Conservation (phyloP, 2,329 filamentous ascomycete genomes). For the Colletotrichum somersetense region DNA sequence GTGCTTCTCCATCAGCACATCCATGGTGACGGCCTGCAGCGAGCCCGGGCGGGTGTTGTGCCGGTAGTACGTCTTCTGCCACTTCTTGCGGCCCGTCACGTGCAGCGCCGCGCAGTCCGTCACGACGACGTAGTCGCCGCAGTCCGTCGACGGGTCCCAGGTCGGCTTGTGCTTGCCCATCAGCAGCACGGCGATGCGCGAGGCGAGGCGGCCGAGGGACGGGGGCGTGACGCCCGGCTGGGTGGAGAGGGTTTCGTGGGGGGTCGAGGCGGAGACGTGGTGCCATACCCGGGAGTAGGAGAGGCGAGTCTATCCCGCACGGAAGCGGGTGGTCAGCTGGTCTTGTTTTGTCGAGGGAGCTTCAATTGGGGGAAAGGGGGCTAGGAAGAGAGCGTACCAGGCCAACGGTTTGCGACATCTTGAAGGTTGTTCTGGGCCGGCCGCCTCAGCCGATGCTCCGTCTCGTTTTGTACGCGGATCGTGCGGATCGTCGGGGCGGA, state of each 20-base stretch:
- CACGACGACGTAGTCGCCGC: constrained; percentile 98
- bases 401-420: constrained; percentile 85
- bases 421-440: constrained; percentile 46
- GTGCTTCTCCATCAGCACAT: constrained; percentile 92
- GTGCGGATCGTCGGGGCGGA: background rate
- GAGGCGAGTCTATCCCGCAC: constrained; percentile 79
- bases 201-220: constrained; percentile 90
- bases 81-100: constrained; percentile 91
- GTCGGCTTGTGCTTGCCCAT: constrained; percentile 99
- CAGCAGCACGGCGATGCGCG: constrained; percentile 84
- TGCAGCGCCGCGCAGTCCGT: constrained; percentile 89
- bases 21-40: constrained; percentile 92
- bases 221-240: constrained; percentile 73
- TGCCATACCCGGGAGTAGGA: constrained; percentile 98
- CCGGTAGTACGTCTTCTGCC: constrained; percentile 95
- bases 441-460: constrained; percentile 28
- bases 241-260: constrained; percentile 71
- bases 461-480: background rate
- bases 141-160: constrained; percentile 96
- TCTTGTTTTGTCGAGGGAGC: background rate
- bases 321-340: background rate
- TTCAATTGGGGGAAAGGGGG: constrained; percentile 11
- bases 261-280: constrained; percentile 78
- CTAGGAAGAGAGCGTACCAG: constrained; percentile 64
- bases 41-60: constrained; percentile 92